Conservation (phyloP, 2,329 filamentous ascomycete genomes). For the Fusarium virguliforme region DNA sequence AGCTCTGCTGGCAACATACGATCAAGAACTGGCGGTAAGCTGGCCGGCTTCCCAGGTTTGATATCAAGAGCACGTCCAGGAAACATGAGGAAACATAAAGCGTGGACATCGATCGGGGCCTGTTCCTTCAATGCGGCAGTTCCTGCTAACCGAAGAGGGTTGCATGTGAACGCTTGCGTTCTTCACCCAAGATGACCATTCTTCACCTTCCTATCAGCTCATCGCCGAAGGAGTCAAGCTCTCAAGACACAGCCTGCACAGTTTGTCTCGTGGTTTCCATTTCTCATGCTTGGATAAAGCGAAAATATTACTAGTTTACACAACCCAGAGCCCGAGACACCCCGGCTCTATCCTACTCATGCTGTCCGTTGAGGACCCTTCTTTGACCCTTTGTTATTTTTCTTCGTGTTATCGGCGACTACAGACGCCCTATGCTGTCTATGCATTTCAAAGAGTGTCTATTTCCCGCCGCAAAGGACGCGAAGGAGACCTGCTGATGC, state of each 20-base stretch:
- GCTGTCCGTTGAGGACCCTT: constrained; percentile 42
- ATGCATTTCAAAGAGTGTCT: constrained; percentile 36
- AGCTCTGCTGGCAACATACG: background rate
- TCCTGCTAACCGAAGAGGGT: background rate
- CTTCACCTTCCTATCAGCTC: background rate
- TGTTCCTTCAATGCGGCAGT: background rate
- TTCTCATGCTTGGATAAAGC: constrained; percentile 52
- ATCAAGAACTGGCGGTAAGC: background rate
- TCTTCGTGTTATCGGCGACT: constrained; percentile 36
- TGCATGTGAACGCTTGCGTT: background rate
- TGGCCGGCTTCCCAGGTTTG: background rate
- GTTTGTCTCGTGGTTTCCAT: constrained; percentile 46
- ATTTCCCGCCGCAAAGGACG: constrained; percentile 35
- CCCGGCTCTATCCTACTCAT: constrained; percentile 47
- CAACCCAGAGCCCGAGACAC: constrained; percentile 48
- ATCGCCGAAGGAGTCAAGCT: background rate
- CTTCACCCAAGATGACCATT: background rate
- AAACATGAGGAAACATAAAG: background rate
- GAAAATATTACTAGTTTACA: constrained; percentile 55
- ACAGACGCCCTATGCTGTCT: constrained; percentile 37
- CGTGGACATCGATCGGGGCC: background rate
- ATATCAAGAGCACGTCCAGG: background rate
- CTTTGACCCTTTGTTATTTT: constrained; percentile 42
- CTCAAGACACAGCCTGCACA: constrained; percentile 28
- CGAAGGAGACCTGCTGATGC: constrained; percentile 35